These are phyloP conservation scores for Xerocomus potaroensis DNA, from an alignment of 768 basidiomycete genomes.

Conservation along the genomic window DNA sequence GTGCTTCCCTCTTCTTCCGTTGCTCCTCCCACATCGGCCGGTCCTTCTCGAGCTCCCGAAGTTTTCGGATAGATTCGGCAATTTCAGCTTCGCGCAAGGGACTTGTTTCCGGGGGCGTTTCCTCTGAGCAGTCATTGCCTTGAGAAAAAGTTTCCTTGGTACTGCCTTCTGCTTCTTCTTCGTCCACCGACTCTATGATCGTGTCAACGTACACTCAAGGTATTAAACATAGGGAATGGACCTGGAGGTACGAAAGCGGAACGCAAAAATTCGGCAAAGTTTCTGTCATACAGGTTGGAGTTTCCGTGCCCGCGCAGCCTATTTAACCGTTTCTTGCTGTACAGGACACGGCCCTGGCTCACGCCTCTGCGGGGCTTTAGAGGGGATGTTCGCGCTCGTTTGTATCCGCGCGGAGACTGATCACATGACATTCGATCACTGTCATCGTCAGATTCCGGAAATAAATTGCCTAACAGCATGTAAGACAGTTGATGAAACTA, in stretches of 20 bases:
- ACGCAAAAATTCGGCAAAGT: constrained; percentile 38
- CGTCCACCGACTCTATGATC: constrained; percentile 5
- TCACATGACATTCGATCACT: constrained; percentile 27
- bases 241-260: constrained; percentile 17
- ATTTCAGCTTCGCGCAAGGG: constrained; percentile 40
- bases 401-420: constrained; percentile 28
- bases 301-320: constrained; percentile 38
- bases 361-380: constrained; percentile 39
- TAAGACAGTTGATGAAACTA: neutral
- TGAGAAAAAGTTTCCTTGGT: constrained; percentile 5
- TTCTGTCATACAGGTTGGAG: constrained; percentile 36
- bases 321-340: constrained; percentile 40
- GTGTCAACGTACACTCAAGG: constrained; percentile 3
- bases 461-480: constrained; percentile 5
- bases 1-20: constrained; percentile 41
- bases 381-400: constrained; percentile 51
- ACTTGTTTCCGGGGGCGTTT: constrained; percentile 32
- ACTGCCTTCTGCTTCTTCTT: constrained; percentile 9
- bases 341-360: constrained; percentile 28
- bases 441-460: constrained; percentile 30
- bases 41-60: constrained; percentile 64
- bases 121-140: neutral
- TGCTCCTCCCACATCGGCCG: constrained; percentile 57
- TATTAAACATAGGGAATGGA: constrained; percentile 5
- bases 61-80: constrained; percentile 61